Conservation (phyloP, 129 eudicot species). For the Arctium lappa region DNA sequence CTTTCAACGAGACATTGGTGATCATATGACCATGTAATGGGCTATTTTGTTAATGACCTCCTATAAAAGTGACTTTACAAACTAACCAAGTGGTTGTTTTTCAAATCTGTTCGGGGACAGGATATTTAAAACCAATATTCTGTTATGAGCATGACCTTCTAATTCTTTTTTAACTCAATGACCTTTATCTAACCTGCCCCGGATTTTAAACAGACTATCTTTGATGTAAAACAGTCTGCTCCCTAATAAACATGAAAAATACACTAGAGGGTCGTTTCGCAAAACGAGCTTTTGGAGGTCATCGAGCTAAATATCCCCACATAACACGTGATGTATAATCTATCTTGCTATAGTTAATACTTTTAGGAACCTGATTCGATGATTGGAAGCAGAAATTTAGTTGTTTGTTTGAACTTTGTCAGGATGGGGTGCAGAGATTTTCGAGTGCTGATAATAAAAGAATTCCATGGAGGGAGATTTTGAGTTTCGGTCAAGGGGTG, state of each 20-base stretch:
- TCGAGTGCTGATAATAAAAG: conserved; percentile 19
- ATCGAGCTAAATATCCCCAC: too few species aligned
- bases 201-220: too few species aligned
- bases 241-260: too few species aligned
- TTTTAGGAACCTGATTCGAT: neutral
- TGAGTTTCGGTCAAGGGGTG: conserved; percentile 53
- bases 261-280: too few species aligned
- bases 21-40: neutral
- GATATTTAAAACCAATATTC: too few species aligned
- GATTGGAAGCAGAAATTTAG: neutral
- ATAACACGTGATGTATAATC: neutral
- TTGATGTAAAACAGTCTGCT: too few species aligned
- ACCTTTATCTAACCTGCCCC: too few species aligned
- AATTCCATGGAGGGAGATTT: conserved; percentile 68
- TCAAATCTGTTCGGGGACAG: too few species aligned
- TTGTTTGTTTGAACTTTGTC: conserved; percentile 18
- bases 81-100: too few species aligned
- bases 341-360: neutral
- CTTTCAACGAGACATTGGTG: neutral
- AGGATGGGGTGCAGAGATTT: conserved; percentile 57
- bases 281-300: too few species aligned
- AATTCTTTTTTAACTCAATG: too few species aligned
- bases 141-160: too few species aligned
- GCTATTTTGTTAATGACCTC: neutral
- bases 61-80: neutral